Base-by-base conservation (phyloP, 164 flowering plant species). In the Brasenia schreberi region DNA sequence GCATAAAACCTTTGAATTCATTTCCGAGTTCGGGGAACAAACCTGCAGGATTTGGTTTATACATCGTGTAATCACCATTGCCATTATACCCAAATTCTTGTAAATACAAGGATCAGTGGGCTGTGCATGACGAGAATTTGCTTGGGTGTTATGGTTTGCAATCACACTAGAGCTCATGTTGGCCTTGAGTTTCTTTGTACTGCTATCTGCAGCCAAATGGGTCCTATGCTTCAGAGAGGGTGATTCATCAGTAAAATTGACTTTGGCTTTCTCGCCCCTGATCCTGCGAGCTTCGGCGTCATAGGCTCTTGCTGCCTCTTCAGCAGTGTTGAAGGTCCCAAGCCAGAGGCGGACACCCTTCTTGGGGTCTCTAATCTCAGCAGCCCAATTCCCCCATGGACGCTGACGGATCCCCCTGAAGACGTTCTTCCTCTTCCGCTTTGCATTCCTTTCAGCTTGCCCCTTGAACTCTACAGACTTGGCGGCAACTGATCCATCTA, bases 321-420 rank as follows among this genome's bases (percentile, higher is more conserved):
- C 99, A 44, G 97, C 99, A 71, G 97, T 89, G 72, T 95, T 88
- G 73, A 92, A 95, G 58, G 99, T 95, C 62, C 99, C 99, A 7
- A 95, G 87, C 97, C 99, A 95, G 59, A 92, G 97, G 11, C 99
- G 81, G 18, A 92, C 94, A 0, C 97, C 99, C 72, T 95, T 95
- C 45, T 84, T 80, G 1, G 99, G 99, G 68, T 95, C 97, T 68
- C 99, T 87, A 65, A 95, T 95, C 81, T 95, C 99, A 68, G 99
- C 99, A 43, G 99, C 97, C 99, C 99, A 95, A 79, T 95, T 95
- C 4, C 99, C 99, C 99, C 99, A 94, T 18, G 99, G 99, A 7
- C 97, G 95, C 74, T 91, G 97, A 10, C 99, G 80, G 65, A 95
- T 95, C 52, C 99, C 99, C 64, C 99, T 74, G 42, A 81, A 95